Base-by-base conservation (phyloP, 176 grass and related monocot species). In the Cenchrus americanus region DNA sequence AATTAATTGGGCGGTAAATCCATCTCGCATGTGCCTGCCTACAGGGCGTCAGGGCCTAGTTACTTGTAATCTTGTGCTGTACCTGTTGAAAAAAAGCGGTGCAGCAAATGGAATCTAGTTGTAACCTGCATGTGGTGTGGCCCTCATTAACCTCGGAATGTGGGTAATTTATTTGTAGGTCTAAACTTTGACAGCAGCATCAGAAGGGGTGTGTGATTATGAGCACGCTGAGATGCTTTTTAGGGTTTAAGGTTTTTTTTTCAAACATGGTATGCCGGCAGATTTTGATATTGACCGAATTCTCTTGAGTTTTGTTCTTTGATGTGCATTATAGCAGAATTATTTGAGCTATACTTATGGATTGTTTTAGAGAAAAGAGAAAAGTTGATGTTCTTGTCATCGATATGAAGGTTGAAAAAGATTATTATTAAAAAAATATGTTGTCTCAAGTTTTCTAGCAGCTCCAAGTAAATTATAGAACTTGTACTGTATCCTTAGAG, bases 51-150 rank as follows among this genome's bases (percentile, higher is more conserved):
- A 21, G 34, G 23, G 37, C 67, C 57, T 66, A 48, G 58, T 74
- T 51, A 44, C n/a, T 77, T 23, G 80, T 80, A 80, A 44, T 53
- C 24, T 84, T 84, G 50, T 48, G 24, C 7, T 21, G 48, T 5
- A 6, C 71, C n/a, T 54, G 61, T 67, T 60, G 37, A 59, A 87
- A 81, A 81, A 81, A 74, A 40, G 70, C 21, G 50, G 62, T 60
- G 81, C 69, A n/a, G n/a, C n/a, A 22, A 43, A 52, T 44, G 77
- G 87, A 85, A 89, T 89, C 87, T 85, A 43, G 42, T 40, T 37
- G 42, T 40, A 52, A 8, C 82, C 75, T 68, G 82, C 82, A 74
- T 60, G 82, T 75, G 82, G 24, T 67, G 82, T 23, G 58, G 10
- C 60, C 86, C 64, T 78, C 34, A 21, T 72, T 83, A 79, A 60